Conservation (phyloP, 306 rosid genomes). For the Vigna hirtella region DNA sequence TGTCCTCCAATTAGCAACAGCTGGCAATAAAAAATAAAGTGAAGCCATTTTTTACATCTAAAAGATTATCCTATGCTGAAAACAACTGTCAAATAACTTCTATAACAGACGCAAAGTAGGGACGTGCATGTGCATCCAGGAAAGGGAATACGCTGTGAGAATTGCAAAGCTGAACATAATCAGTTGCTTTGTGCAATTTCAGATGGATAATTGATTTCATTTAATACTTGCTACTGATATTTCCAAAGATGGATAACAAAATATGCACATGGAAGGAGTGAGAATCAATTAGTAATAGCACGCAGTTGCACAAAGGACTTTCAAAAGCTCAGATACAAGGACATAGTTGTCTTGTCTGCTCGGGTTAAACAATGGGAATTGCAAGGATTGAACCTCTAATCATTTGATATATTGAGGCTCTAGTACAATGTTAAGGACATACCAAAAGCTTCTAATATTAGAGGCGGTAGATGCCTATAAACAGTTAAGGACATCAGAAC, state of each 20-base stretch:
- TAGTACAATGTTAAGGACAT: neutral
- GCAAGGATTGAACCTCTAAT: neutral
- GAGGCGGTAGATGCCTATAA: neutral
- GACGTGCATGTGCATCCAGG: neutral
- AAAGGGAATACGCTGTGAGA: constrained; percentile 7
- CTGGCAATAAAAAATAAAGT: constrained; percentile 52
- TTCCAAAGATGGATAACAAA: neutral
- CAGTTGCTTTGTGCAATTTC: constrained; percentile 7
- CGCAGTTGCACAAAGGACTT: constrained; percentile 10
- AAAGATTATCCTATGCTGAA: constrained; percentile 11
- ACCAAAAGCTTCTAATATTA: neutral
- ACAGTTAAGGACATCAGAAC: neutral
- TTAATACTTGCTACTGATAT: constrained; percentile 30
- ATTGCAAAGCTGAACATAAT: constrained; percentile 8
- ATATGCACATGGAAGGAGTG: neutral
- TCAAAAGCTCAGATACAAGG: constrained; percentile 4
- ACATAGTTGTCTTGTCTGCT: neutral
- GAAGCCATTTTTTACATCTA: constrained; percentile 20
- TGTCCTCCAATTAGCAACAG: constrained; percentile 77
- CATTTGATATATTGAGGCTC: neutral
- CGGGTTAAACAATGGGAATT: neutral
- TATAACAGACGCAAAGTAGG: constrained; percentile 29
- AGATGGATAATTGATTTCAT: constrained; percentile 24
- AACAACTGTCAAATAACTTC: neutral
- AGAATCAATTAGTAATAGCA: neutral